Conservation (phyloP, 441 rosid genomes). For the Populus hybrid region DNA sequence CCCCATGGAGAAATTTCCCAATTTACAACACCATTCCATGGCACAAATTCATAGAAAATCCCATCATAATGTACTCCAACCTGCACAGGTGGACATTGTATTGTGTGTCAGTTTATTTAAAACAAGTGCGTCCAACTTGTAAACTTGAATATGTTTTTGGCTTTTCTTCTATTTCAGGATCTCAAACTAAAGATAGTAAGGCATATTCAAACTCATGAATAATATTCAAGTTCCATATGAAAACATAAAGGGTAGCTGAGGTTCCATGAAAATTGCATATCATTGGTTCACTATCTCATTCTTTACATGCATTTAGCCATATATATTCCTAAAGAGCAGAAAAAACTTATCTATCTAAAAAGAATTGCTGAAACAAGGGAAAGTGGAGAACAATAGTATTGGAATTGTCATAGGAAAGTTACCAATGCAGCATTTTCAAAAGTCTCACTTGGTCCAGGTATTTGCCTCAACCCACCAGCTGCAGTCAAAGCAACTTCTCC, state of each 20-base stretch:
- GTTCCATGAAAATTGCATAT: not conserved
- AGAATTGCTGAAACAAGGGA: not conserved
- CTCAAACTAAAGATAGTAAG: not conserved
- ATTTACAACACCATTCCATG: slow-evolving; percentile 74
- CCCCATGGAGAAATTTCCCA: slow-evolving; percentile 94
- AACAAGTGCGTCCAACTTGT: not conserved
- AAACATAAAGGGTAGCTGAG: not conserved
- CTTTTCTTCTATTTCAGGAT: slow-evolving; percentile 13
- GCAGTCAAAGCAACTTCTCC: slow-evolving; percentile 91
- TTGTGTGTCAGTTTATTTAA: not conserved
- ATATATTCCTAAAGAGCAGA: not conserved
- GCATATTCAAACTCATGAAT: not conserved
- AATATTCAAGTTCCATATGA: not conserved
- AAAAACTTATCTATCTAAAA: not conserved
- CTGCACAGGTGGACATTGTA: slow-evolving; percentile 36
- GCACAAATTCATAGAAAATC: slow-evolving; percentile 81
- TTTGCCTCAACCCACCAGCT: slow-evolving; percentile 86
- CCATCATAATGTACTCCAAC: slow-evolving; percentile 90
- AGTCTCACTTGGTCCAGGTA: slow-evolving; percentile 70
- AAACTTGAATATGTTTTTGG: not conserved
- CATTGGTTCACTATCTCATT: not conserved
- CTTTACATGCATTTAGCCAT: not conserved
- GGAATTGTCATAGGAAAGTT: slow-evolving; percentile 18
- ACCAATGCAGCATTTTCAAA: slow-evolving; percentile 96
- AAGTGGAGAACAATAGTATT: not conserved